Base-by-base conservation (phyloP, 148 eudicot species). In the Rhododendron mucronatum region DNA sequence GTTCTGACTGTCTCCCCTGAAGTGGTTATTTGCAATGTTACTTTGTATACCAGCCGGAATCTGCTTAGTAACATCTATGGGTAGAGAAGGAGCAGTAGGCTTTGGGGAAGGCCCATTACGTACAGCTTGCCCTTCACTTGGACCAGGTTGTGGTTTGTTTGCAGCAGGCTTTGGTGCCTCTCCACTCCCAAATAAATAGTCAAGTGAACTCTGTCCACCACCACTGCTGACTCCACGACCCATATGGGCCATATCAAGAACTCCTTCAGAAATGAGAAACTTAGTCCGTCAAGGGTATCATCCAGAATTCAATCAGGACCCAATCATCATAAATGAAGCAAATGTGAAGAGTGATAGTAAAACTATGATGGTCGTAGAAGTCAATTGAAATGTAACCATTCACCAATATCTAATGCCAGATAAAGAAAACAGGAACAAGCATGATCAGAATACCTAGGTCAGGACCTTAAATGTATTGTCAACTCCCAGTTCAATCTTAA, bases 221-320 rank as follows among this genome's bases (percentile, higher is more conserved):
- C 98, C 98, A 86, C 96, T 90, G 95, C 97, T 94, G 73, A 93
- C 97, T 44, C 98, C 98, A 87, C 97, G 97, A 82, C 96, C 94
- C 98, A 95, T 95, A 16, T 63, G 97, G 80, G 95, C 94, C 98
- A 95, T 95, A 16, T 63, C 63, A 21, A 63, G 23, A 23, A 82
- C 23, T 69, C 44, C 45, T 55, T 71, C 39, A 81, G 51, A 47
- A 10, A 55, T 3, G 39, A 44, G 67, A 81, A 82, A 51, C 0
- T 65, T 5, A 6, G 21, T 51, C 57, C 69, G 7, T 9, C 16
- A 69, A 23, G 48, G 44, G 73, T 41, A 83, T 65, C 69, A 23
- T 23, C 37, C 69, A 47, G 74, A 15, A 82, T 33, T 0, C 35
- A 44, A 69, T 23, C 47, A 41, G 83, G 23, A 82, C 61, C 2